Evolutionary conservation across 2,329 filamentous ascomycete species (phyloP).

Genomic region (Lecanicillium sp.): DNA sequence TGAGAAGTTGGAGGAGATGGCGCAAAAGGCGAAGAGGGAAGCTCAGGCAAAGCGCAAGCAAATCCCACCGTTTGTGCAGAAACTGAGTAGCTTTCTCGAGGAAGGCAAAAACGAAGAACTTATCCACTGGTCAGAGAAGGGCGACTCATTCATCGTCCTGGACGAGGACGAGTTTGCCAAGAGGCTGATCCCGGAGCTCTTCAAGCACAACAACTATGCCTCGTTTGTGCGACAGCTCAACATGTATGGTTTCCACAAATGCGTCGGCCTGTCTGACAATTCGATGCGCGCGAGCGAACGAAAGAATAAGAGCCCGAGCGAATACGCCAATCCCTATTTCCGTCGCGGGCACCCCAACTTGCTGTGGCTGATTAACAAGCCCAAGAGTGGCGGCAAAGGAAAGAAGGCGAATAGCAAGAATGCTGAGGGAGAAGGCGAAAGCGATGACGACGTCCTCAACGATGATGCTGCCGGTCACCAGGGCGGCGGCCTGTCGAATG

Average conservation of each 20-base stretch:
- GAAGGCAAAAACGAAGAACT: slow-evolving; percentile 87
- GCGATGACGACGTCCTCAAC: slow-evolving; percentile 42
- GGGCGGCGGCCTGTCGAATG: slow-evolving; percentile 8
- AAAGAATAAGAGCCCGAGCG: slow-evolving; percentile 95
- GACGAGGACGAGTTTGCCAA: slow-evolving; percentile 99
- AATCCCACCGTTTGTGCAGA: slow-evolving; percentile 96
- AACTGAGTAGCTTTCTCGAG: slow-evolving; percentile 92
- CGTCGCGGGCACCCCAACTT: slow-evolving; percentile 86
- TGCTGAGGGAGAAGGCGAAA: slow-evolving; percentile 64
- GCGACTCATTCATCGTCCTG: slow-evolving; percentile 91
- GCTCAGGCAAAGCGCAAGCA: slow-evolving; percentile 86
- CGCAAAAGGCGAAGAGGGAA: slow-evolving; percentile 76
- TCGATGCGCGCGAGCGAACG: slow-evolving; percentile 96
- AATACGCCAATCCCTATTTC: slow-evolving; percentile 97
- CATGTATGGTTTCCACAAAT: slow-evolving; percentile 98
- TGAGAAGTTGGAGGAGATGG: slow-evolving; percentile 71
- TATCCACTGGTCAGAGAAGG: slow-evolving; percentile 94
- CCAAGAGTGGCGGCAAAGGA: slow-evolving; percentile 62
- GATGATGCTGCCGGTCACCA: slow-evolving; percentile 28
- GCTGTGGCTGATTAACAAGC: slow-evolving; percentile 93
- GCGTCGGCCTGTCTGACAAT: slow-evolving; percentile 86
- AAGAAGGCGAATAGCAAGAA: slow-evolving; percentile 51
- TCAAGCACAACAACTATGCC: slow-evolving; percentile 98
- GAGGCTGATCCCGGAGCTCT: slow-evolving; percentile 90
- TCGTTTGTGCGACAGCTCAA: slow-evolving; percentile 94